Evolutionary conservation across 371 early-diverging fungal genomes (phyloP), one percentile per base, ranked within the genome.

Genomic region (Mortierella sp.): DNA sequence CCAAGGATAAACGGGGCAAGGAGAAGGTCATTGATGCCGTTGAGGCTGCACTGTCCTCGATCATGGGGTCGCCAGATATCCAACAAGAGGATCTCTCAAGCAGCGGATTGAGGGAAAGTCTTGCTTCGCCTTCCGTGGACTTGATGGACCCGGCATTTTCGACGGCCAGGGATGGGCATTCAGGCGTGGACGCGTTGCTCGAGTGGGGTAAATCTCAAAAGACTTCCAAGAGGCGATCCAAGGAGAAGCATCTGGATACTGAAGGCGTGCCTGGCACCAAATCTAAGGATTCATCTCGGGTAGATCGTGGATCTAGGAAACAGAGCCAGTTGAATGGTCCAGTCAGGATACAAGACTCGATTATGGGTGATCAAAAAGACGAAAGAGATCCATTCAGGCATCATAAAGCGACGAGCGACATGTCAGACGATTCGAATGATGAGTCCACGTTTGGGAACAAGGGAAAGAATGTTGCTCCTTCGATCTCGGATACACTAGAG

Each of bases 1-100:
- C 39, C 43, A 70, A 48, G 55, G 66, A 51, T 60, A 70, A 23
- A 43, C 59, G 48, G 18, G 64, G 61, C 61, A 62, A 71, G 43
- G 57, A 64, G 41, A 79, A 82, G 27, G 88, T 87, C 8, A 82
- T 90, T 18, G 85, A 86, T 38, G 88, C 88, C 3, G 85, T 90
- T 0, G 86, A 88, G 51, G 90, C 88, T 10, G 88, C 84, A 24
- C 60, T 90, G 16, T 79, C 84, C 10, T 83, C 86, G 0, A 88
- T 90, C 46, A 72, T 90, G 52, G 86, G 85, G 38, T 62, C 42
- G 0, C 78, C 72, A n/a, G 66, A 63, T n/a, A 34, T 48, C 19
- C 71, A 60, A 24, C 57, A 57, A 3, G 67, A 72, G 26, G 72
- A 66, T 4, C 46, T 61, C 10, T n/a, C 51, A 13, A 39, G 23